Conservation (phyloP, 2,329 filamentous ascomycete genomes). For the Dendrostoma leiphaemia region DNA sequence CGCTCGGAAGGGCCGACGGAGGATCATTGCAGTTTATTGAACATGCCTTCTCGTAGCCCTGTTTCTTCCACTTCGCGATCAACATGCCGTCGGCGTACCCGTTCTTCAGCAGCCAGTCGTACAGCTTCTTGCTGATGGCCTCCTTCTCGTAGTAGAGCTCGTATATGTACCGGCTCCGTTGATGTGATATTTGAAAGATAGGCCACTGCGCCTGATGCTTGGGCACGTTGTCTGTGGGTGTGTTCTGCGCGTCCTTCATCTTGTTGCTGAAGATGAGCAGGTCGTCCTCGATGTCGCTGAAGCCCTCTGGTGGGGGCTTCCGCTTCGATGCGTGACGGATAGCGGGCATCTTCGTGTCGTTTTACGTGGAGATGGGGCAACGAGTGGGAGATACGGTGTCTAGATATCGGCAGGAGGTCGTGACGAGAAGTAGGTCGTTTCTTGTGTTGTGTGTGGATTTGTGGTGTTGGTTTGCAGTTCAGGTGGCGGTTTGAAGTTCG, state of each 20-base stretch:
- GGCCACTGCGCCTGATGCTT: slow-evolving; percentile 95
- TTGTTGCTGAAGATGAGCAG: slow-evolving; percentile 84
- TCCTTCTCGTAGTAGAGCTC: slow-evolving; percentile 98
- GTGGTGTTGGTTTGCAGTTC: not conserved
- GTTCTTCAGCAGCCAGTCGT: slow-evolving; percentile 97
- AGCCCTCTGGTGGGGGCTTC: slow-evolving; percentile 82
- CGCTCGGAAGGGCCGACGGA: too few relatives aligned
- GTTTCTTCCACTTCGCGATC: slow-evolving; percentile 99
- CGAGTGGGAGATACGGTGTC: not conserved
- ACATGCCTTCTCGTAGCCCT: slow-evolving; percentile 91
- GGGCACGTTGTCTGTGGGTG: slow-evolving; percentile 72
- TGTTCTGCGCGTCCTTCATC: slow-evolving; percentile 94
- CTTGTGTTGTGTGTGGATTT: not conserved
- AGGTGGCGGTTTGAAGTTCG: not conserved
- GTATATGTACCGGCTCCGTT: slow-evolving; percentile 90
- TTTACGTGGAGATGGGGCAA: not conserved
- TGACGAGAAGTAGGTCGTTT: not conserved
- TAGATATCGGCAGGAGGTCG: not conserved
- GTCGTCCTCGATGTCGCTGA: slow-evolving; percentile 84
- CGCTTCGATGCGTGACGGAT: slow-evolving; percentile 73
- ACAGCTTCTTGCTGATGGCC: slow-evolving; percentile 86
- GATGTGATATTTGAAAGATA: slow-evolving; percentile 95
- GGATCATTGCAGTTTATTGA: not conserved
- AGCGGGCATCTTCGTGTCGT: slow-evolving; percentile 61
- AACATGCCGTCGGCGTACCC: slow-evolving; percentile 91